Percentiles rank a stretch among this genome's conserved stretches.
These are phyloP conservation scores for Triticum turgidum DNA, from an alignment of 176 grass and related monocot species.

Conservation along the genomic window DNA sequence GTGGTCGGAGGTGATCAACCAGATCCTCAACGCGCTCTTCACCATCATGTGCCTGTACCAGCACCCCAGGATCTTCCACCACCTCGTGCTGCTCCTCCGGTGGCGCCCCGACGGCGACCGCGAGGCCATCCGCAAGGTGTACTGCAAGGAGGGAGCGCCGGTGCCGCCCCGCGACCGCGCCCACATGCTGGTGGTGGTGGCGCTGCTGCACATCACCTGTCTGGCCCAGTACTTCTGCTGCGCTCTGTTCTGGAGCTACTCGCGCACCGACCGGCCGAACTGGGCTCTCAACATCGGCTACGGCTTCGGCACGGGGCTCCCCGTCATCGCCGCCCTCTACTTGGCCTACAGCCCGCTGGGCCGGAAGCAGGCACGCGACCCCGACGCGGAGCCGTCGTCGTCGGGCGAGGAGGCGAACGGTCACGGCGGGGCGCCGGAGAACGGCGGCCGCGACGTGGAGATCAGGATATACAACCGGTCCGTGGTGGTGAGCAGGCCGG, in stretches of 20 bases:
- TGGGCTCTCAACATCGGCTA: slow-evolving; percentile 85
- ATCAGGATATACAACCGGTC: slow-evolving; percentile 62
- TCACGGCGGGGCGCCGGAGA: background rate
- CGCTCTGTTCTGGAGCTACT: slow-evolving; percentile 83
- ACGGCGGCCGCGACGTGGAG: slow-evolving; percentile 23
- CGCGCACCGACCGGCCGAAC: slow-evolving; percentile 42
- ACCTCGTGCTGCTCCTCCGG: slow-evolving; percentile 67
- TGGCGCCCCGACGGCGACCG: slow-evolving; percentile 59
- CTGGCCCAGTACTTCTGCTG: slow-evolving; percentile 78
- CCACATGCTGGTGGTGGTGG: slow-evolving; percentile 60
- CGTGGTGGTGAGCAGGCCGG: slow-evolving; percentile 69
- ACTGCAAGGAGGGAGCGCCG: slow-evolving; percentile 59
- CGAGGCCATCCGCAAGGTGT: slow-evolving; percentile 46
- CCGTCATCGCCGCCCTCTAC: slow-evolving; percentile 63
- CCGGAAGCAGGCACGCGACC: slow-evolving; percentile 34
- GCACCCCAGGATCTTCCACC: slow-evolving; percentile 83
- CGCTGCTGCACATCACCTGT: slow-evolving; percentile 68
- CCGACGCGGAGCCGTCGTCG: background rate
- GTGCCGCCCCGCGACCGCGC: slow-evolving; percentile 54
- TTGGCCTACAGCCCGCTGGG: slow-evolving; percentile 57
- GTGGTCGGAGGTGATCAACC: slow-evolving; percentile 87
- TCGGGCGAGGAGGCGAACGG: background rate
- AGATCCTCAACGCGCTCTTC: slow-evolving; percentile 96
- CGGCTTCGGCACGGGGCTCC: slow-evolving; percentile 52
- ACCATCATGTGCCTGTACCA: slow-evolving; percentile 98